Base-by-base conservation (phyloP, 192 early-diverging fungal species). In the Rhizoclosmatium sp. region DNA sequence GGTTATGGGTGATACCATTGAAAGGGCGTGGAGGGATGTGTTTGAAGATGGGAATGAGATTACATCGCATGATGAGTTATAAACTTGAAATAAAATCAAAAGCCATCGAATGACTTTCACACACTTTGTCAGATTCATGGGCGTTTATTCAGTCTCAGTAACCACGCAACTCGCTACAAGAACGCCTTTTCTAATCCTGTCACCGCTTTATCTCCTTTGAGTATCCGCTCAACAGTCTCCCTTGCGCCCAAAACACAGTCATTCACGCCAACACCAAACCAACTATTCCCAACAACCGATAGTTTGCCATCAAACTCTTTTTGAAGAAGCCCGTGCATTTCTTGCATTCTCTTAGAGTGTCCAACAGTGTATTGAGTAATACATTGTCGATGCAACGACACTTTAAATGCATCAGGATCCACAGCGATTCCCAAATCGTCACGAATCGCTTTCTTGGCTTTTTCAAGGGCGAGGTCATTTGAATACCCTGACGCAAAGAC, bases 341-440 rank as follows among this genome's bases (percentile, higher is more conserved):
- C 76, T 48, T 83, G 73, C 48, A 98, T 81, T 42, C 91, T 81
- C 47, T 90, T 85, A 31, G 89, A 67, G 71, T 99, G 96, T 0
- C 95, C 96, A 1, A 97, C 93, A 1, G 85, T 79, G 72, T 97
- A 97, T 64, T 97, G 93, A 2, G 97, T 95, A 70, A 99, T 96
- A 76, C 97, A 99, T 16, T 92, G 78, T 4, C 72, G 60, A 21
- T 93, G 89, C 51, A 98, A 67, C 46, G 87, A 82, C 1, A 89
- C 91, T 44, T 85, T 81, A n/a, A 48, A 40, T 1, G 7, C 7
- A 51, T 51, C 69, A 7, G 78, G 78, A n/a, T 14, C 49, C 9
- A 16, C 71, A 3, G 80, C 77, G 3, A 94, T 89, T 12, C 91
- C 88, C 7, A 96, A 86, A 47, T 92, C 89, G 9, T 76, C 76